Base-by-base conservation (phyloP, 2,329 filamentous ascomycete species). In the Stenocarpella maydis region DNA sequence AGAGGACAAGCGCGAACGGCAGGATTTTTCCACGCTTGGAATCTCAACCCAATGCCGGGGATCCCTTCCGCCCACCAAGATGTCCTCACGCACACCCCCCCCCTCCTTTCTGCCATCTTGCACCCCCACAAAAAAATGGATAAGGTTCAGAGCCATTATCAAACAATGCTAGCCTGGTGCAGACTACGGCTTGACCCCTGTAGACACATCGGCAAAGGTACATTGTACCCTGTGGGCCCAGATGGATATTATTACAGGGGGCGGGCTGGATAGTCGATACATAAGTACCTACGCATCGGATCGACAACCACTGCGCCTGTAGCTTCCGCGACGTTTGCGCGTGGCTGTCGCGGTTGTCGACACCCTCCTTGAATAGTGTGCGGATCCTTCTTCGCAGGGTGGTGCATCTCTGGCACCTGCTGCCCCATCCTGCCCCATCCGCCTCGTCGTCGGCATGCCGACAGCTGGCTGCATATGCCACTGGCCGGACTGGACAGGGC, bases 111-210 rank as follows among this genome's bases (percentile, higher is more conserved):
- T 19, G 21, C 34, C 53, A n/a, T 4, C 47, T 17, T 47, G 55
- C 58, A 47, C 28, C 58, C 58, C 58, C 58, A 61, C 58, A 31
- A 24, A 61, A 21, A 17, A 7, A 15, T n/a, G 34, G 31, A 31
- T 41, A 61, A 61, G 41, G 58, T 61, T 61, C 58, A 41, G 34
- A 61, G 58, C 58, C 58, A 61, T 24, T 34, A 34, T 61, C 58
- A 12, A 61, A 61, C 41, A 24, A 47, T 61, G 9, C 41, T 61
- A 34, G 58, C 41, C 58, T 37, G n/a, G 47, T n/a, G n/a, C n/a
- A n/a, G n/a, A n/a, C n/a, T n/a, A n/a, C n/a, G n/a, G n/a, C n/a
- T n/a, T n/a, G n/a, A n/a, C n/a, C n/a, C n/a, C n/a, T n/a, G n/a
- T n/a, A n/a, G n/a, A n/a, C n/a, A n/a, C n/a, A n/a, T n/a, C n/a